Evolutionary conservation across 192 early-diverging fungal genomes (phyloP).

Genomic region (Mortierella alpina): DNA sequence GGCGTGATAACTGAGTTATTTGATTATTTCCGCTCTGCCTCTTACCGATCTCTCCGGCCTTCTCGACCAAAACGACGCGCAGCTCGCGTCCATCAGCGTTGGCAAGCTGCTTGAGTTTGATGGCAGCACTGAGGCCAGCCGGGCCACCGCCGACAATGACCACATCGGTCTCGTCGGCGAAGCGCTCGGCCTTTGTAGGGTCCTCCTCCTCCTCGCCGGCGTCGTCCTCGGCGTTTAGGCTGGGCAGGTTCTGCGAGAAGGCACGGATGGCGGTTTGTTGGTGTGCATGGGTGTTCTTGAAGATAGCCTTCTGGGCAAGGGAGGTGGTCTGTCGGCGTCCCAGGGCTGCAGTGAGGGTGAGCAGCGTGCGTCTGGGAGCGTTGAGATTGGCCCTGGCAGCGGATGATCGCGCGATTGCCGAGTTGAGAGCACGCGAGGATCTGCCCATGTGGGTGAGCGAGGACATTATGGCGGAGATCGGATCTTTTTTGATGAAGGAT

Average conservation of each 20-base stretch:
- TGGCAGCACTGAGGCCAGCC: constrained; percentile 94
- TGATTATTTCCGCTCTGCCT: not conserved
- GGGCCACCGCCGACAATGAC: constrained; percentile 97
- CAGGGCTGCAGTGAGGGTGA: constrained; percentile 41
- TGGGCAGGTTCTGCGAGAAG: constrained; percentile 38
- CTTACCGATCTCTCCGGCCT: constrained; percentile 90
- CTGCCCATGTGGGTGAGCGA: constrained; percentile 29
- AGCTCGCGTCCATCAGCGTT: constrained; percentile 83
- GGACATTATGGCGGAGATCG: constrained; percentile 31
- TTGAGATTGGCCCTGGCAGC: constrained; percentile 10
- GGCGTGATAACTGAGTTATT: not conserved
- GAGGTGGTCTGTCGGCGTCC: constrained; percentile 10
- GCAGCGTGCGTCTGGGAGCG: constrained; percentile 39
- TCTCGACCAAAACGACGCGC: constrained; percentile 92
- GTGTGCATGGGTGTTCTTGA: constrained; percentile 6
- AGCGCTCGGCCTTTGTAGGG: constrained; percentile 66
- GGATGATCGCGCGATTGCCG: constrained; percentile 16
- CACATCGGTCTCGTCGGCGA: constrained; percentile 92
- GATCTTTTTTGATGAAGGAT: too few species aligned
- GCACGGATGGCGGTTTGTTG: constrained; percentile 28
- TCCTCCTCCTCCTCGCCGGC: constrained; percentile 60
- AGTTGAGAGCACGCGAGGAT: constrained; percentile 42
- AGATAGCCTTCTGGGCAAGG: not conserved
- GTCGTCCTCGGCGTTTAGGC: constrained; percentile 27
- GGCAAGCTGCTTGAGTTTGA: constrained; percentile 93